Evolutionary conservation across 768 basidiomycete species (phyloP), one percentile per base, ranked within the genome.

Genomic region (Megacollybia marginata): DNA sequence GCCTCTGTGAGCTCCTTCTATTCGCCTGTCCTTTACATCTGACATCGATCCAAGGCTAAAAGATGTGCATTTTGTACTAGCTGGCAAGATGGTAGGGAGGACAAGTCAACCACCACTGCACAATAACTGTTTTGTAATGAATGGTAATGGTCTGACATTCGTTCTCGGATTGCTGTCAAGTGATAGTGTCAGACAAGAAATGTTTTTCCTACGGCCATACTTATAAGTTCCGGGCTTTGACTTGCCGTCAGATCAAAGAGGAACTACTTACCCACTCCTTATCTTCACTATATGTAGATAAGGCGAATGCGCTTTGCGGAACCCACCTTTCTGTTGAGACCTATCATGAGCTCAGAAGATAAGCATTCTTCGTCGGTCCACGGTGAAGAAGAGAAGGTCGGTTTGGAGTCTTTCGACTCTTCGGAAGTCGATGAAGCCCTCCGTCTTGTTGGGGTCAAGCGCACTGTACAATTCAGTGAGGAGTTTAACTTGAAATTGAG

Each of bases 351-450:
- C 44, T 44, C 42, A 46, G 16, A 48, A 50, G 46, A 58, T 54
- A 44, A 44, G 28, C 44, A 13, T 10, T 28, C 44, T 11, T 16
- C 28, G 18, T 44, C 44, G 18, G 13, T 31, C 9, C 13, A 44
- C 18, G 11, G 3, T 13, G 13, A 16, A 10, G 31, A 53, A 32
- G 72, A 76, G 54, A 70, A 70, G 52, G 33, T 53, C 19, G 59
- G 48, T 11, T 51, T 54, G 6, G 53, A 53, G 23, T 65, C 68
- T 5, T 48, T 73, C 42, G 66, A 75, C 51, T 60, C 69, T 7
- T 50, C 57, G 4, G 62, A 78, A 35, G 80, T 77, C 7, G 81
- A 83, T 54, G 82, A 82, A 55, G 83, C 82, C 9, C 68, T 84
- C 42, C 66, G 70, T 49, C 73, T 85, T 13, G 81, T 85, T 48